Evolutionary conservation across 495 filamentous ascomycete species (phyloP).

Genomic region (Penicillium robsamsonii): DNA sequence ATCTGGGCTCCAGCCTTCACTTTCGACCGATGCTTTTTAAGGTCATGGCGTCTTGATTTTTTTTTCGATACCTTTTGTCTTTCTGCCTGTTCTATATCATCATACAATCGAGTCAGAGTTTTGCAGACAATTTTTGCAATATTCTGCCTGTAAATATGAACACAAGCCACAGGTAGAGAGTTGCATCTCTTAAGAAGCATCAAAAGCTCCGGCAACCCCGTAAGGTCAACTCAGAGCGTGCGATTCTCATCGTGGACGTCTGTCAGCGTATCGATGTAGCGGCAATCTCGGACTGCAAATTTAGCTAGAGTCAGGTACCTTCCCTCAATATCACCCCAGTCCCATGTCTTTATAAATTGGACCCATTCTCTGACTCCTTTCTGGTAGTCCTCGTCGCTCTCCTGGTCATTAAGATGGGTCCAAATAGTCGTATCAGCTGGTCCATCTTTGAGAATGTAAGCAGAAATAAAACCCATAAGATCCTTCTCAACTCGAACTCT

Average conservation of each 20-base stretch:
- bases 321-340: slow-evolving; percentile 12
- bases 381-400: slow-evolving; percentile 23
- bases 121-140: background rate
- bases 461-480: background rate
- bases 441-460: background rate
- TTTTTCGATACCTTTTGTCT: slow-evolving; percentile 22
- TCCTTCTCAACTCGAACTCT: background rate
- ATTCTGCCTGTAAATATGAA: background rate
- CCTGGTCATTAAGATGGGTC: background rate
- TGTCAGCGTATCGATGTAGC: background rate
- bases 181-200: no score
- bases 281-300: slow-evolving; percentile 18
- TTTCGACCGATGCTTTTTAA: slow-evolving; percentile 14
- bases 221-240: no score
- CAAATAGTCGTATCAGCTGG: background rate
- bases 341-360: slow-evolving; percentile 14
- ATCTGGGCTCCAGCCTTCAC: slow-evolving; percentile 14
- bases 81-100: slow-evolving; percentile 19
- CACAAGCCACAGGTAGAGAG: background rate
- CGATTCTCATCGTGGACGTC: no score
- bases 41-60: slow-evolving; percentile 25
- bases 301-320: slow-evolving; percentile 15
- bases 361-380: slow-evolving; percentile 19
- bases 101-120: slow-evolving; percentile 9
- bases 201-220: no score